These are phyloP conservation scores for Dipteronia dyeriana DNA, from an alignment of 345 rosid genomes.

Conservation along the genomic window DNA sequence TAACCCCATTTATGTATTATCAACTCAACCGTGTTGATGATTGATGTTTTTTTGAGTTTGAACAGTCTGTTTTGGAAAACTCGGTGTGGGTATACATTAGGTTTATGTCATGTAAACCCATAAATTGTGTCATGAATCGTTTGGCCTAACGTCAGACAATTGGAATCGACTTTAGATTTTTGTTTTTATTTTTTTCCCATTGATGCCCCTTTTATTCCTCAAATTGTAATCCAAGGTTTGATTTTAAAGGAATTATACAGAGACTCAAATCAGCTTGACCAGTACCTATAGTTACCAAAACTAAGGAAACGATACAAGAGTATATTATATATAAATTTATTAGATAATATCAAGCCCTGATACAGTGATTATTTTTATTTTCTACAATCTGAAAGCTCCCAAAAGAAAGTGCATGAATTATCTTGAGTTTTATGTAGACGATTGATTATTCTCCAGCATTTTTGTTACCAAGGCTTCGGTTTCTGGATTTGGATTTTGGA, in stretches of 20 bases:
- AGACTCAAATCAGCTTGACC: too few relatives aligned
- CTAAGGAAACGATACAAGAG: too few relatives aligned
- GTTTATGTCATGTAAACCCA: constrained; percentile 8
- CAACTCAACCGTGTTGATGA: not conserved
- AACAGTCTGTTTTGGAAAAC: not conserved
- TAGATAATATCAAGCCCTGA: too few relatives aligned
- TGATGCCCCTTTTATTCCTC: not conserved
- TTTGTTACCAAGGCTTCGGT: not conserved
- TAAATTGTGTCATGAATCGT: not conserved
- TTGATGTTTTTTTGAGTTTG: not conserved
- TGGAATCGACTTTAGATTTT: not conserved
- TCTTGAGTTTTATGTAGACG: too few relatives aligned
- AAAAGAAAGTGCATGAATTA: not conserved
- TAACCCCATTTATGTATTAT: not conserved
- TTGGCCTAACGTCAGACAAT: not conserved
- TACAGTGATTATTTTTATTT: too few relatives aligned
- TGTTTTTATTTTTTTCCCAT: not conserved
- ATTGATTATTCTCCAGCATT: not conserved
- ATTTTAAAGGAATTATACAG: not conserved
- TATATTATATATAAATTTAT: too few relatives aligned
- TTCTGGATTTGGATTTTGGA: constrained; percentile 36
- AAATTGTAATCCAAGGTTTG: not conserved
- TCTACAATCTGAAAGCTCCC: not conserved
- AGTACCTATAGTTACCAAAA: too few relatives aligned
- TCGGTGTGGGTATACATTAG: constrained; percentile 2